These are phyloP conservation scores for Penicillium macrosclerotiorum DNA, from an alignment of 495 filamentous ascomycete genomes.

Conservation along the genomic window DNA sequence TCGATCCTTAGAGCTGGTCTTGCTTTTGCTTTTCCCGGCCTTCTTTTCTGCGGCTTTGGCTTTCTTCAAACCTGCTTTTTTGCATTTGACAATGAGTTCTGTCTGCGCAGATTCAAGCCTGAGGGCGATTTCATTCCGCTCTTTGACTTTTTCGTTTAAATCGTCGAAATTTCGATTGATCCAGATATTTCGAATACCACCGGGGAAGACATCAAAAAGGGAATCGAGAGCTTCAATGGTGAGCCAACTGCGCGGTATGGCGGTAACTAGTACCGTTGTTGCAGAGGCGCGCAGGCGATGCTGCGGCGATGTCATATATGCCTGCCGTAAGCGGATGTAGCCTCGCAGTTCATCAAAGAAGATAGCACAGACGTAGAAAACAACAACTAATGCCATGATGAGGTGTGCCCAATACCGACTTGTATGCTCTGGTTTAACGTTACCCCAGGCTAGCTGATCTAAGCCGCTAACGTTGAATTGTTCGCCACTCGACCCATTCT, in stretches of 20 bases:
- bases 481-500: constrained; percentile 38
- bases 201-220: constrained; percentile 96
- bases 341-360: constrained; percentile 84
- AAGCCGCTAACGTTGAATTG: constrained; percentile 62
- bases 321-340: constrained; percentile 93
- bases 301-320: constrained; percentile 92
- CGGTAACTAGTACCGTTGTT: constrained; percentile 88
- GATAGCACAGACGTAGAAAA: constrained; percentile 82
- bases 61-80: constrained; percentile 70
- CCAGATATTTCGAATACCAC: constrained; percentile 95
- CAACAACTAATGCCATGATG: constrained; percentile 72
- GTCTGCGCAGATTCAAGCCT: constrained; percentile 82
- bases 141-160: constrained; percentile 80
- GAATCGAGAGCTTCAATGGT: constrained; percentile 72
- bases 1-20: constrained; percentile 48
- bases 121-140: constrained; percentile 67
- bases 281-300: constrained; percentile 94
- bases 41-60: constrained; percentile 62
- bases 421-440: constrained; percentile 68
- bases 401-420: constrained; percentile 87
- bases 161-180: constrained; percentile 90
- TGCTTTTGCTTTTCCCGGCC: constrained; percentile 51
- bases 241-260: constrained; percentile 87
- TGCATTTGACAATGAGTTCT: constrained; percentile 72
- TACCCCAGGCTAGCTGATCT: constrained; percentile 86